These are phyloP conservation scores for Exserohilum turcica DNA, from an alignment of 2,329 filamentous ascomycete species.

Conservation along the genomic window DNA sequence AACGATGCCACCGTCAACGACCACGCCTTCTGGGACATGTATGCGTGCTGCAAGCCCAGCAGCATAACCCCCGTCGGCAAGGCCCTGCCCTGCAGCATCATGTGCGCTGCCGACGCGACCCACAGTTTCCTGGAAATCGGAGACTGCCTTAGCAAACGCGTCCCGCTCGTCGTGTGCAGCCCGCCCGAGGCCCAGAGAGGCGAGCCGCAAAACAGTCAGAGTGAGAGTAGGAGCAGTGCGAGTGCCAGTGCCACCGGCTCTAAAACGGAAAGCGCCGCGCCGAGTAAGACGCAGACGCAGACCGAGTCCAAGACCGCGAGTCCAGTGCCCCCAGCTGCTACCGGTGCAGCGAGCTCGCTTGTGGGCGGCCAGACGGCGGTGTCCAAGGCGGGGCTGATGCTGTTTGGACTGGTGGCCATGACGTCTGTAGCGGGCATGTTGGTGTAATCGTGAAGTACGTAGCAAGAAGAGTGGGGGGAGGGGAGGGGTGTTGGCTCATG, in stretches of 20 bases:
- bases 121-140: slow-evolving; percentile 25
- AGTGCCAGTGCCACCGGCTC: neutral
- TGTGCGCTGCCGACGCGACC: slow-evolving; percentile 11
- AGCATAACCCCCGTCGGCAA: slow-evolving; percentile 11
- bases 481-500: no score
- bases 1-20: slow-evolving; percentile 25
- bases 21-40: slow-evolving; percentile 33
- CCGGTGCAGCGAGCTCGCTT: slow-evolving; percentile 7
- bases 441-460: slow-evolving; percentile 2
- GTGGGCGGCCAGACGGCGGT: neutral
- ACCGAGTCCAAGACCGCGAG: slow-evolving; percentile 1
- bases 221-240: neutral
- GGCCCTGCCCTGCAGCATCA: slow-evolving; percentile 15
- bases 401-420: slow-evolving; percentile 17
- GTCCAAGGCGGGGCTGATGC: slow-evolving; percentile 10
- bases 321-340: neutral
- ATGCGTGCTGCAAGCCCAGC: slow-evolving; percentile 21
- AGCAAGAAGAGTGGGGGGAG: no score
- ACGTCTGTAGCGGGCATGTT: slow-evolving; percentile 15
- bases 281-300: neutral
- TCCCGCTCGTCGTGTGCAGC: slow-evolving; percentile 22
- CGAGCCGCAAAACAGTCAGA: neutral
- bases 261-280: neutral
- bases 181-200: slow-evolving; percentile 13
- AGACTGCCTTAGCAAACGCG: slow-evolving; percentile 26